Percentiles rank a stretch among this genome's conserved stretches.
Evolutionary conservation across 1,139 yeast species (phyloP).

Genomic region (Pneumocystis wakefieldiae): DNA sequence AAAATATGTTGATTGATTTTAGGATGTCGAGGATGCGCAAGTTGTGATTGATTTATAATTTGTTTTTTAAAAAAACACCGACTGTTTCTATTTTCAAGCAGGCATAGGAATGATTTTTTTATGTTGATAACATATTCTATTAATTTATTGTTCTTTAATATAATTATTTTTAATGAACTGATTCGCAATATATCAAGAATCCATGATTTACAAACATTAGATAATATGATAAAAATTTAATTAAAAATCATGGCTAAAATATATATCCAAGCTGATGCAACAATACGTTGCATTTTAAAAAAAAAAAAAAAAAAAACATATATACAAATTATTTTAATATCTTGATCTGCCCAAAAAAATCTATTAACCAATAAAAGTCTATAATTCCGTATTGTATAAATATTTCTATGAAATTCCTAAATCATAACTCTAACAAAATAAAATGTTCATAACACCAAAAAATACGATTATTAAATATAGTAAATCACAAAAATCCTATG

Average conservation of each 20-base stretch:
- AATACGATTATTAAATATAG: not conserved
- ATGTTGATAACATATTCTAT: not conserved
- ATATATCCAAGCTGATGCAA: not conserved
- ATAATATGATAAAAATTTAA: not conserved
- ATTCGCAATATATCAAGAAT: too few species aligned
- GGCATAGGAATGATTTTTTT: not conserved
- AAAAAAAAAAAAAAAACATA: not conserved
- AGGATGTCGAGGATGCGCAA: constrained; percentile 1
- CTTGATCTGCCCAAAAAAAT: not conserved
- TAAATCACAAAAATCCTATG: constrained; percentile 1
- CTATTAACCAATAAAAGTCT: not conserved
- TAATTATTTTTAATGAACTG: not conserved
- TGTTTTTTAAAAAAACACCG: not conserved
- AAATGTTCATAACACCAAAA: not conserved
- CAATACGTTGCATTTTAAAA: not conserved
- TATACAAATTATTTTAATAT: not conserved
- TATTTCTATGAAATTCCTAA: not conserved
- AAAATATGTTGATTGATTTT: not conserved
- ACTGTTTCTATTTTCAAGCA: not conserved
- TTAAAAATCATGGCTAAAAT: not conserved
- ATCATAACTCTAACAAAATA: constrained; percentile 1
- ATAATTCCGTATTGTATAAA: not conserved
- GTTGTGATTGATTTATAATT: not conserved
- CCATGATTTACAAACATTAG: too few species aligned
- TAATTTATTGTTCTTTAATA: constrained; percentile 1